phyloP scores from a whole-genome alignment of 23 red algal species.

The Gracilaria domingensis region DNA sequence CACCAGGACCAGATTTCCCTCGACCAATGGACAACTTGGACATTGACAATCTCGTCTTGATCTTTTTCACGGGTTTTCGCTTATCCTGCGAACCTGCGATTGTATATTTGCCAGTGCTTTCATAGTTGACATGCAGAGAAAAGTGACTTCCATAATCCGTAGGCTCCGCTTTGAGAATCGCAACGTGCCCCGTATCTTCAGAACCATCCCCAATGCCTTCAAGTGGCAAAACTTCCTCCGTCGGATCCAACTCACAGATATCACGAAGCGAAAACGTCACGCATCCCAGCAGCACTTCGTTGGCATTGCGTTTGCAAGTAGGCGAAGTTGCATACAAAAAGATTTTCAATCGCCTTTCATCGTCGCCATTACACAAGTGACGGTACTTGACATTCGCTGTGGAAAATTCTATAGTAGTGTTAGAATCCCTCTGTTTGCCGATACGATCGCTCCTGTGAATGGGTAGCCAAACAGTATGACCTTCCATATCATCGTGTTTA shows the following conservation, averaged over 20 bases:
- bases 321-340: conserved; percentile 21
- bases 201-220: conserved; percentile 5
- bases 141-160: conserved; percentile 67
- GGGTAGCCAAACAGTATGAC: conserved; percentile 63
- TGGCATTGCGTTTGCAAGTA: not conserved
- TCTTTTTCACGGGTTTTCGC: not conserved
- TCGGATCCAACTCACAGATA: conserved; percentile 68
- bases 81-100: conserved; percentile 20
- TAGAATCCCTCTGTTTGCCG: conserved; percentile 49
- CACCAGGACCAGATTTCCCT: not conserved
- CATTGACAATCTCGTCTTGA: conserved; percentile 35
- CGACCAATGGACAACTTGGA: conserved; percentile 5
- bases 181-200: conserved; percentile 49
- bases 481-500: conserved; percentile 45
- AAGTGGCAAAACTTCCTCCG: conserved; percentile 45
- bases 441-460: conserved; percentile 67
- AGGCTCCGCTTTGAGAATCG: conserved; percentile 55
- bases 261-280: conserved; percentile 40
- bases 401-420: conserved; percentile 55
- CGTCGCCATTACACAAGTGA: conserved; percentile 72
- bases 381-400: conserved; percentile 40
- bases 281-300: conserved; percentile 39
- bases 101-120: conserved; percentile 19
- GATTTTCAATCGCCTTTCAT: conserved; percentile 45
- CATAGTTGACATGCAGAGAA: conserved; percentile 47